These are phyloP conservation scores for Rhizophora mangle DNA, from an alignment of 345 rosid species.

Conservation along the genomic window DNA sequence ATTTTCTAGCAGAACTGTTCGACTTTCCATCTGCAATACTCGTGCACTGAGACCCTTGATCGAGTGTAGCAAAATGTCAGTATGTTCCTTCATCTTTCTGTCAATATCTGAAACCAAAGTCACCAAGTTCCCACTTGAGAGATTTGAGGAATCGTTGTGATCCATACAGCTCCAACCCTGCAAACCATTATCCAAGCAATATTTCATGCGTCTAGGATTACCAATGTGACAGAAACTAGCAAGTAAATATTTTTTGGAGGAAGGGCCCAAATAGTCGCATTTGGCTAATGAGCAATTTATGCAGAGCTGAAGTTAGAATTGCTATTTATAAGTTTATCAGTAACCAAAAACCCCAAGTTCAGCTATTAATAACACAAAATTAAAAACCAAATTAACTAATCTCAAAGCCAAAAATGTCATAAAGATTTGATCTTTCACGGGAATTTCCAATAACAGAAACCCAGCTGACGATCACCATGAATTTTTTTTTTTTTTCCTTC, in stretches of 20 bases:
- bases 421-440: neutral
- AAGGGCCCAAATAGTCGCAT: neutral
- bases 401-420: neutral
- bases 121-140: constrained; percentile 16
- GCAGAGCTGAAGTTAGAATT: neutral
- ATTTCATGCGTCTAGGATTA: neutral
- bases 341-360: neutral
- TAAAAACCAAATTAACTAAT: neutral
- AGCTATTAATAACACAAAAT: neutral
- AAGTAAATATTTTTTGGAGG: neutral
- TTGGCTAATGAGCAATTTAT: neutral
- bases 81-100: constrained; percentile 42
- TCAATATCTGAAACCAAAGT: constrained; percentile 40
- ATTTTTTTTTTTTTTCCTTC: no score
- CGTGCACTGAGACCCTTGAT: constrained; percentile 43
- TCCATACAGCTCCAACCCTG: constrained; percentile 30
- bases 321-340: neutral
- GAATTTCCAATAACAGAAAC: neutral
- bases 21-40: constrained; percentile 48
- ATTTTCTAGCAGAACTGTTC: constrained; percentile 37
- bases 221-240: no score
- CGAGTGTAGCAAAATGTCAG: constrained; percentile 36
- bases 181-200: neutral
- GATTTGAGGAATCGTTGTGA: constrained; percentile 16
- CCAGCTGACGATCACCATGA: neutral